phyloP scores from a whole-genome alignment of 441 rosid species.

The Eutrema salsugineum region DNA sequence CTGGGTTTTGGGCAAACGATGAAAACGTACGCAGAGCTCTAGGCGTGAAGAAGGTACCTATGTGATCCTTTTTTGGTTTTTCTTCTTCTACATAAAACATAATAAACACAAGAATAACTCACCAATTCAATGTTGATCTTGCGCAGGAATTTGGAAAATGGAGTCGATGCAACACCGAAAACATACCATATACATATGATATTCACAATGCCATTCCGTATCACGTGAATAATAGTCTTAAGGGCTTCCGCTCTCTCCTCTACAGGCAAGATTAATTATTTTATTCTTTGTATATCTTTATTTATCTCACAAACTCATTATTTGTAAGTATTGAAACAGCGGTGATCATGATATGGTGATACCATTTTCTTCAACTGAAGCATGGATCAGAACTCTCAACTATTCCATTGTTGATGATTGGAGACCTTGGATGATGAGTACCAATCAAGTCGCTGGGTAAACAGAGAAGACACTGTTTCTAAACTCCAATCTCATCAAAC shows the following conservation, averaged over 20 bases:
- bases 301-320: neutral
- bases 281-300: neutral
- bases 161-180: constrained; percentile 44
- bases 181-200: constrained; percentile 37
- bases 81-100: neutral
- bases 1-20: constrained; percentile 54
- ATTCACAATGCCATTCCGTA: constrained; percentile 31
- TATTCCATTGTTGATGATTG: constrained; percentile 56
- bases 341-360: constrained; percentile 65
- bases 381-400: constrained; percentile 61
- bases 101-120: constrained; percentile 27
- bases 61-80: neutral
- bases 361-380: constrained; percentile 63
- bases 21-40: constrained; percentile 57
- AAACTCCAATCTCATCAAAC: neutral
- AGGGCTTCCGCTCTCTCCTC: constrained; percentile 56
- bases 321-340: constrained; percentile 34
- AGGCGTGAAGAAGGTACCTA: constrained; percentile 6
- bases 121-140: neutral
- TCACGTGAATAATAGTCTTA: constrained; percentile 43
- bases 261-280: constrained; percentile 46
- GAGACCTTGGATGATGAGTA: constrained; percentile 52
- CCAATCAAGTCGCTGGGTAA: constrained; percentile 67
- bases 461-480: neutral
- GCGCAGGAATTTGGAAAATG: constrained; percentile 39